Base-by-base conservation (phyloP, 208 protist species). In the Tetramitus jugosus region DNA sequence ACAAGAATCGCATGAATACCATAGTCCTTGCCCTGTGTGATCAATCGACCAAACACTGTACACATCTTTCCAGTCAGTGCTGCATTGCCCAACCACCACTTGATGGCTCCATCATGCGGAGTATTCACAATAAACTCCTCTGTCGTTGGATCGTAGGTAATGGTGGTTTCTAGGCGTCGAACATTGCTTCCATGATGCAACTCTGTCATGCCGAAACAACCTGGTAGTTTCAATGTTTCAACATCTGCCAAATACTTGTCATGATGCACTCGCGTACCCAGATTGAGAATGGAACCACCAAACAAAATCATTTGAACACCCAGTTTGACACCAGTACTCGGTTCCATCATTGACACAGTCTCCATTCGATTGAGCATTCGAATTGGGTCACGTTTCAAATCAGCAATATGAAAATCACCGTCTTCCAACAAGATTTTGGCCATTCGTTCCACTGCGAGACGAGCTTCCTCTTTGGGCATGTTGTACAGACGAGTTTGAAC, bases 211-310 rank as follows among this genome's bases (percentile, higher is more conserved):
- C 76, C 78, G 39, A 82, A 84, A 20, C 81, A 75, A 37, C 83
- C 83, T 8, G 75, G 56, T 2, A 31, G 0, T 39, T 80, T 80
- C 42, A 88, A 79, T 2, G 20, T 81, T 69, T 90, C 85, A n/a
- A 90, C 89, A 35, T 68, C 79, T 33, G 85, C 79, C 13, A 91
- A 42, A 20, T 82, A 86, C 31, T 49, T 43, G 4, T 80, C 42
- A 67, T 90, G 86, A 77, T 91, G 86, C 49, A 78, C 75, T 49
- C 87, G 79, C 1, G 86, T 89, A 56, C 88, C 88, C 20, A 91
- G 76, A 49, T 90, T 90, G 6, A 91, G 60, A 52, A 91, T 84
- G 39, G 87, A 87, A 31, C 86, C 88, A 60, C 84, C 87, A 81
- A 89, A 91, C 20, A 91, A 80, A 71, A 87, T 87, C 61, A 91